These are phyloP conservation scores for Pezicula neosporulosa DNA, from an alignment of 2,329 filamentous ascomycete species.

Conservation along the genomic window DNA sequence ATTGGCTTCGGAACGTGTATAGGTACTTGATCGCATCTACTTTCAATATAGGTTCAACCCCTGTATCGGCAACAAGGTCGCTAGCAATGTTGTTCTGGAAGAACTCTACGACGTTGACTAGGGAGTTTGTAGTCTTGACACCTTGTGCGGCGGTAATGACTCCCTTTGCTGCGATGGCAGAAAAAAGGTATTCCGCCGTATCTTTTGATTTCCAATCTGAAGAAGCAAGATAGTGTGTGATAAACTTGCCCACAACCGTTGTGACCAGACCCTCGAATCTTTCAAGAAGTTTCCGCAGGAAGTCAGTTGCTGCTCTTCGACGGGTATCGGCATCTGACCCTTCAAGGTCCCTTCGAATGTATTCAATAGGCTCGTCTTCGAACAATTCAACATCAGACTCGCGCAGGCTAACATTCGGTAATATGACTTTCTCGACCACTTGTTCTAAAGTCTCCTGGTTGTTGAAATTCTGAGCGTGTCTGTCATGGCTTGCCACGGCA, in stretches of 20 bases:
- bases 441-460: slow-evolving; percentile 74
- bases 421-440: slow-evolving; percentile 91
- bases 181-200: slow-evolving; percentile 94
- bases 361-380: slow-evolving; percentile 98
- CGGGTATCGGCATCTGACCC: slow-evolving; percentile 95
- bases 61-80: slow-evolving; percentile 72
- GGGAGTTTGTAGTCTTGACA: slow-evolving; percentile 83
- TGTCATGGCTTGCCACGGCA: slow-evolving; percentile 73
- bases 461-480: slow-evolving; percentile 84
- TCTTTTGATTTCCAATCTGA: slow-evolving; percentile 98
- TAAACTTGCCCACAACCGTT: slow-evolving; percentile 80
- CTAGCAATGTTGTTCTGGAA: slow-evolving; percentile 89
- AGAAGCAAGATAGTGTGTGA: slow-evolving; percentile 74
- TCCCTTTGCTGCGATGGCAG: slow-evolving; percentile 90
- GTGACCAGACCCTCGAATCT: slow-evolving; percentile 86
- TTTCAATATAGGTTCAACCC: slow-evolving; percentile 80
- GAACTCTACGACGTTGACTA: slow-evolving; percentile 88
- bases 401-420: slow-evolving; percentile 87
- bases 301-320: slow-evolving; percentile 89
- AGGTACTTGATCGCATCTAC: slow-evolving; percentile 98
- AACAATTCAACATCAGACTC: slow-evolving; percentile 95
- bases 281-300: slow-evolving; percentile 82
- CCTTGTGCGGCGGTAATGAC: slow-evolving; percentile 82
- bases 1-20: slow-evolving; percentile 92
- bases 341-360: slow-evolving; percentile 91